phyloP scores from a whole-genome alignment of 2,329 filamentous ascomycete genomes.

The Sordariomycetes sp. region DNA sequence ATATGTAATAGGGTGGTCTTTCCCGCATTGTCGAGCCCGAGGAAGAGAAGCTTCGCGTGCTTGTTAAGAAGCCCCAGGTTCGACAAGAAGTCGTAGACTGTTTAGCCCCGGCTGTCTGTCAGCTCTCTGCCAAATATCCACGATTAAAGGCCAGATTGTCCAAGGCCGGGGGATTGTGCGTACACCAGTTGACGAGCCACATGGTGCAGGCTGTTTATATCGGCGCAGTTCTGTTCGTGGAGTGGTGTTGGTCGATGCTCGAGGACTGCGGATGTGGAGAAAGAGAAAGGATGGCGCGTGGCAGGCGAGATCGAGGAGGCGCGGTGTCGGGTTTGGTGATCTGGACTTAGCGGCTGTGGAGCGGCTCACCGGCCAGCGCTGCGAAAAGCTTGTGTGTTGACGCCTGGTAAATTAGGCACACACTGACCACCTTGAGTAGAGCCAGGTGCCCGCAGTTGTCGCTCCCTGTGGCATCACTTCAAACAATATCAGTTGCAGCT shows the following conservation, averaged over 20 bases:
- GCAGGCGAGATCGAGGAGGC: conserved; percentile 2
- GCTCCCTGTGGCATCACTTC: too few relatives aligned
- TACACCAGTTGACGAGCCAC: conserved; percentile 98
- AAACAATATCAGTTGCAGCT: too few relatives aligned
- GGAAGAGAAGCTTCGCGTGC: conserved; percentile 89
- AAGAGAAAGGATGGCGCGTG: conserved; percentile 3
- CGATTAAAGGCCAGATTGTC: background rate
- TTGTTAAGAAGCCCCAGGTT: conserved; percentile 86
- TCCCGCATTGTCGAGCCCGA: conserved; percentile 87
- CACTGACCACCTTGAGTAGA: background rate
- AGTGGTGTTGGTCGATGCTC: background rate
- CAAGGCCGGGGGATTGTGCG: conserved; percentile 20
- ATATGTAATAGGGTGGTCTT: conserved; percentile 93
- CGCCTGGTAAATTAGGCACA: background rate
- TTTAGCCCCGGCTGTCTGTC: background rate
- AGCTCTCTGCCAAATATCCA: background rate
- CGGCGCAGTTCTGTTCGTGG: background rate
- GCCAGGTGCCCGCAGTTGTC: too few relatives aligned
- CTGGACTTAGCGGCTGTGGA: conserved; percentile 2
- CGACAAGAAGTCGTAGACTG: conserved; percentile 81
- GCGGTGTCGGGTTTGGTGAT: conserved; percentile 1
- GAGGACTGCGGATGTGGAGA: background rate
- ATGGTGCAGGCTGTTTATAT: conserved; percentile 38
- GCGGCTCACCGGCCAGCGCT: background rate
- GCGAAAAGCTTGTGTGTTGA: background rate